These are phyloP conservation scores for Epichloe typhina DNA, from an alignment of 2,329 filamentous ascomycete genomes.

Conservation along the genomic window DNA sequence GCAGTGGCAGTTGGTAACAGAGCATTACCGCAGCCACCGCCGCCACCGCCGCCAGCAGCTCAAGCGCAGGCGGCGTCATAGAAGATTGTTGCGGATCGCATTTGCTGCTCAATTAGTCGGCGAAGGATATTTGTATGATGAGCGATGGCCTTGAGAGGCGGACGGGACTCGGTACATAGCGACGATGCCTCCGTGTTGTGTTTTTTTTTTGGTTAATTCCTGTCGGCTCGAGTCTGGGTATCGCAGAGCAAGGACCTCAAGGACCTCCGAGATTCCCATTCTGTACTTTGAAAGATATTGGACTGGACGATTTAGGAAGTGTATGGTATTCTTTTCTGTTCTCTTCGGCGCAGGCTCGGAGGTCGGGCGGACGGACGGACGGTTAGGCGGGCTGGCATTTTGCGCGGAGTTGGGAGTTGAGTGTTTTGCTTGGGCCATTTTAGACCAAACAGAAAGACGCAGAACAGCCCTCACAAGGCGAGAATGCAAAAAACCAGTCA, in stretches of 20 bases:
- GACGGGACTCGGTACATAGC: slow-evolving; percentile 1
- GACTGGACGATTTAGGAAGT: slow-evolving; percentile 1
- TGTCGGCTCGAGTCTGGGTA: not conserved
- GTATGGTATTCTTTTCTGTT: slow-evolving; percentile 6
- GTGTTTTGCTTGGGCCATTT: not conserved
- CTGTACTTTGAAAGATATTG: not conserved
- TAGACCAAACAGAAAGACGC: not conserved
- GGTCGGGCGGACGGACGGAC: slow-evolving; percentile 2
- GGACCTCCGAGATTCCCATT: not conserved
- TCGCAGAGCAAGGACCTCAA: too few species aligned
- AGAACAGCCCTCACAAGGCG: slow-evolving; percentile 10
- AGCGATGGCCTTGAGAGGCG: slow-evolving; percentile 1
- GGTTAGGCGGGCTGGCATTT: slow-evolving; percentile 14
- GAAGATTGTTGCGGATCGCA: not conserved
- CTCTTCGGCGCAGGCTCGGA: not conserved
- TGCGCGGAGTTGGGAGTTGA: slow-evolving; percentile 25
- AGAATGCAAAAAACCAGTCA: slow-evolving; percentile 6
- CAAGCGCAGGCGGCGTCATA: slow-evolving; percentile 15
- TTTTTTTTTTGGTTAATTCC: not conserved
- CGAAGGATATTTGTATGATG: slow-evolving; percentile 11
- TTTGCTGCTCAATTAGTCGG: not conserved
- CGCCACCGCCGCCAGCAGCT: slow-evolving; percentile 9
- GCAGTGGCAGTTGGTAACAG: slow-evolving; percentile 8
- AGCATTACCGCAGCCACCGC: slow-evolving; percentile 1
- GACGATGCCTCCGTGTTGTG: slow-evolving; percentile 1